phyloP scores from a whole-genome alignment of 441 rosid species.

The Populus hybrid region DNA sequence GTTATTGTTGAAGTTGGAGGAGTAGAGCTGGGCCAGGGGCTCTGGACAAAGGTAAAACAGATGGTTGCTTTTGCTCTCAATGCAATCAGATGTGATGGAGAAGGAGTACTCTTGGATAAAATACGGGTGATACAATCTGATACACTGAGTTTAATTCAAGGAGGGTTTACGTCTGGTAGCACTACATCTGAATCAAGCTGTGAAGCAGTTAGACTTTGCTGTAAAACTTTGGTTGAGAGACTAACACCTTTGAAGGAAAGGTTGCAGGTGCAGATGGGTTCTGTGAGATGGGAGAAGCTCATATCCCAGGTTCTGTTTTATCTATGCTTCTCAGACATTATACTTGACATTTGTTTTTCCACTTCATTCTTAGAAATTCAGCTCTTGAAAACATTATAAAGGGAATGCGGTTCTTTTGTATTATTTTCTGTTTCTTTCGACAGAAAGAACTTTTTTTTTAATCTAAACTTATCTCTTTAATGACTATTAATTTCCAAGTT shows the following conservation, averaged over 20 bases:
- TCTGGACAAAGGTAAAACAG: conserved; percentile 96
- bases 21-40: conserved; percentile 90
- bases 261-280: conserved; percentile 51
- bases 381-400: not conserved
- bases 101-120: conserved; percentile 50
- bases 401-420: not conserved
- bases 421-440: not conserved
- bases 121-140: conserved; percentile 75
- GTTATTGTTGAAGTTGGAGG: conserved; percentile 89
- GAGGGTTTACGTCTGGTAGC: conserved; percentile 76
- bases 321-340: conserved; percentile 3
- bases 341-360: not conserved
- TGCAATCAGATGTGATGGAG: conserved; percentile 42
- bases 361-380: not conserved
- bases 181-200: conserved; percentile 85
- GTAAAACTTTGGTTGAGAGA: conserved; percentile 67
- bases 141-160: conserved; percentile 74
- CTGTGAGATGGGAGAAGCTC: conserved; percentile 65
- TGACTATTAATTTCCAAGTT: not conserved
- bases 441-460: not conserved
- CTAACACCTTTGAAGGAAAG: conserved; percentile 50
- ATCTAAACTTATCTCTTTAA: not conserved
- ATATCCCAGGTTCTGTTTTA: conserved; percentile 52
- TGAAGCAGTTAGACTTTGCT: conserved; percentile 73
- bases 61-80: conserved; percentile 78